Base-by-base conservation (phyloP, 305 asterid genomes). In the Striga hermonthica region DNA sequence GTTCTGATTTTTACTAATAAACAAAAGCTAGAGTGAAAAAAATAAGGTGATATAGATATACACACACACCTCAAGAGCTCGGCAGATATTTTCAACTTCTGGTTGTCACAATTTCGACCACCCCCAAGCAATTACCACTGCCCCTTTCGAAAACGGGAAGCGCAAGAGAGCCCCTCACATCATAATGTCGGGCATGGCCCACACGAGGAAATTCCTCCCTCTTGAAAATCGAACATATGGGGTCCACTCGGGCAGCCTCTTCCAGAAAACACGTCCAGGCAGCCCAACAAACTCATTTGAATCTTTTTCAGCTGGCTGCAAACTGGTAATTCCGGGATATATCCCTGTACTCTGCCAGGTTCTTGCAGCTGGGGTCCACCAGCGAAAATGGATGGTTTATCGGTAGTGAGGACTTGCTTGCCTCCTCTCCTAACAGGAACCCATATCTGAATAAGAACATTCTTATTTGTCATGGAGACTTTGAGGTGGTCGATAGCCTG, bases 241-340 rank as follows among this genome's bases (percentile, higher is more conserved):
- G 3, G 97, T 88, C 87, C 96, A 50, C 56, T 87, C 95, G 0
- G 97, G 96, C 68, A 81, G 72, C 80, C 82, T 84, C 45, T 82
- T 90, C 83, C 82, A 75, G 88, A 86, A 90, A 41, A 90, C 97
- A 1, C 96, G 87, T 2, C 96, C 95, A 0, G 97, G 96, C 80
- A 90, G 57, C 7, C 97, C 97, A 8, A 69, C 53, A 12, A 72
- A 62, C 60, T 82, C 97, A 69, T 68, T 72, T 5, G 88, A 80
- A 56, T 81, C 79, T 50, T n/a, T n/a, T n/a, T n/a, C 71, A 75
- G 31, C 82, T 91, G 1, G 82, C 77, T 49, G 91, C 78, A 65
- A 86, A 86, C 43, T 82, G 79, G 59, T 75, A 86, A 31, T 13
- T 74, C 31, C 41, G 58, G 11, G 95, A 86, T 66, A 79, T 76